Base-by-base conservation (phyloP, 306 rosid species). In the Gastrolobium villosum region DNA sequence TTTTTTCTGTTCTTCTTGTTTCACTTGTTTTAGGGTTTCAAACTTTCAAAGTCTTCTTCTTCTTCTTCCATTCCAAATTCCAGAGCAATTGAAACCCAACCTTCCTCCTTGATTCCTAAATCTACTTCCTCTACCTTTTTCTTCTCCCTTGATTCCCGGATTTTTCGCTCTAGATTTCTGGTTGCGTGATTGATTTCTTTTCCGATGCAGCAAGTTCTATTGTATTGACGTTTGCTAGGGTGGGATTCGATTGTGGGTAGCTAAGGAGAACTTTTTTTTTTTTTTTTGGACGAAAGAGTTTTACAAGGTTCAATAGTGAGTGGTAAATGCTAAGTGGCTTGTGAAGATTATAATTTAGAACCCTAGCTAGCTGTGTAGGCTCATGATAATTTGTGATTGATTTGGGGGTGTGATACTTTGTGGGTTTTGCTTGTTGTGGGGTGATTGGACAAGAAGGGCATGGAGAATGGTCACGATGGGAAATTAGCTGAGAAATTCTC, bases 401-500 rank as follows among this genome's bases (percentile, higher is more conserved):
- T 84, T 72, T 63, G 46, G 48, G 53, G 56, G 70, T 40, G 69
- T 14, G 57, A 52, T 60, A 13, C 39, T 3, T 30, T 28, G 32
- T 52, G 40, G 48, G 53, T 8, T 60, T 50, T n/a, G 8, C 4
- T 1, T 71, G 53, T 34, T 61, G 28, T 35, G 30, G 48, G 60
- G 78, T 60, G 50, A 49, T 70, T 68, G 71, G 30, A 77, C 84
- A 69, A 68, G 83, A 72, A 68, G 85, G 88, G 61, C 28, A 93
- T 96, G 98, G 97, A 96, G 84, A 96, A 93, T 85, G 97, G 98
- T 39, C 84, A 87, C 60, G 94, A 88, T 62, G 90, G 79, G 82
- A 88, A 84, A 79, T 75, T 93, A 82, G 84, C 89, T 3, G 92
- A 87, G 31, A 90, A 92, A 70, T 94, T 94, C 78, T 87, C 97